Conservation (phyloP, 371 early-diverging fungal genomes). For the Mucor indicus region DNA sequence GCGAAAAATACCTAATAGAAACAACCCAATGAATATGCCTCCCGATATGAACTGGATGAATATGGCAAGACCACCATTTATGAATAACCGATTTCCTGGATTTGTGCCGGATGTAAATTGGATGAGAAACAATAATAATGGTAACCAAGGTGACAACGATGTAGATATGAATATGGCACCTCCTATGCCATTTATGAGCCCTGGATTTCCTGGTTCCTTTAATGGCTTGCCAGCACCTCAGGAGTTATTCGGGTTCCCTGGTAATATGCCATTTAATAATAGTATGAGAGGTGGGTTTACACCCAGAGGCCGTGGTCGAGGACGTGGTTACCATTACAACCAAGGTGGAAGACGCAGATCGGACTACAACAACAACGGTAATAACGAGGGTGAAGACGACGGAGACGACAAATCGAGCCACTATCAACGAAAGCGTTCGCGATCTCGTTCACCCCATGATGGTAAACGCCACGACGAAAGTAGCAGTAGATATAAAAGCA, state of each 20-base stretch:
- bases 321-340: slow-evolving; percentile 13
- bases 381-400: neutral
- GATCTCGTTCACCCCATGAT: neutral
- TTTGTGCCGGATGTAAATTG: slow-evolving; percentile 19
- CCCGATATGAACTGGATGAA: slow-evolving; percentile 44
- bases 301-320: slow-evolving; percentile 21
- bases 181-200: neutral
- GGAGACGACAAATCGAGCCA: slow-evolving; percentile 13
- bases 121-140: slow-evolving; percentile 13
- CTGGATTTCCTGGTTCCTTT: neutral
- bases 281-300: slow-evolving; percentile 14
- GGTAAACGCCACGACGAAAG: neutral
- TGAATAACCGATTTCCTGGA: slow-evolving; percentile 32
- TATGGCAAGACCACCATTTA: slow-evolving; percentile 34
- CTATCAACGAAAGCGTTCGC: slow-evolving; percentile 7
- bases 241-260: slow-evolving; percentile 31
- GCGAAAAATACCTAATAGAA: slow-evolving; percentile 33
- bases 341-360: slow-evolving; percentile 9
- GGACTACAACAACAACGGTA: slow-evolving; percentile 4
- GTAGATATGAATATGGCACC: slow-evolving; percentile 1
- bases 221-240: slow-evolving; percentile 36
- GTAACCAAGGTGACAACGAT: neutral
- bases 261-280: slow-evolving; percentile 2
- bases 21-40: slow-evolving; percentile 3
- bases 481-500: neutral